Conservation (phyloP, 1,139 yeast species). For the Yamadazyma trypodendri region DNA sequence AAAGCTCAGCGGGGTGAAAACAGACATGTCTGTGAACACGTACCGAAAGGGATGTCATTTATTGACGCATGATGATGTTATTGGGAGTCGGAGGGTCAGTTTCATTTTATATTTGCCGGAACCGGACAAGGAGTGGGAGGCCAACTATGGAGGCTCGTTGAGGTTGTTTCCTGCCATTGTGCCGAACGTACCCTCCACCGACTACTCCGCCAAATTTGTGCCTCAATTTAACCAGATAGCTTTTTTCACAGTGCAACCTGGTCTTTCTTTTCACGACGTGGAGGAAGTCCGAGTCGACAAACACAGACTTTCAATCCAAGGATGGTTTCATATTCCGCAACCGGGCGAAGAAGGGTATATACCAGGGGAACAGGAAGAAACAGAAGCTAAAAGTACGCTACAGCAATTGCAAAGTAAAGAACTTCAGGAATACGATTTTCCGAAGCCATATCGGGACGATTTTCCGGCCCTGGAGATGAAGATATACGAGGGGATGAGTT, state of each 20-base stretch:
- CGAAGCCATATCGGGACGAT: conserved; percentile 49
- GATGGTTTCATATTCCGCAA: conserved; percentile 99
- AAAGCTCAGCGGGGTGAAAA: conserved; percentile 80
- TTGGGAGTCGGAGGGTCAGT: conserved; percentile 91
- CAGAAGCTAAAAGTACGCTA: conserved; percentile 74
- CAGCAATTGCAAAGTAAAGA: conserved; percentile 79
- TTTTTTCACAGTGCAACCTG: conserved; percentile 94
- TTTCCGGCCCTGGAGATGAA: conserved; percentile 29
- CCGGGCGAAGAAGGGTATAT: conserved; percentile 82
- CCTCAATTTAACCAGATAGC: conserved; percentile 97
- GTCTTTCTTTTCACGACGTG: conserved; percentile 94
- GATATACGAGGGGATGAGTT: too few relatives aligned
- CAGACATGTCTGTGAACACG: conserved; percentile 90
- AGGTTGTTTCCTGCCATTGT: conserved; percentile 83
- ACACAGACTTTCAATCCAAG: conserved; percentile 89
- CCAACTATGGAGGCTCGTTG: conserved; percentile 88
- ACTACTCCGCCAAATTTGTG: conserved; percentile 63
- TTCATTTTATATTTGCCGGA: conserved; percentile 91
- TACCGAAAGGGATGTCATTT: conserved; percentile 93
- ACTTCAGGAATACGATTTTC: conserved; percentile 78
- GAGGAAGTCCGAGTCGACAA: conserved; percentile 93
- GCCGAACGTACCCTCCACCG: conserved; percentile 88
- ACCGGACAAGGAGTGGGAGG: conserved; percentile 85
- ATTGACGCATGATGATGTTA: conserved; percentile 94
- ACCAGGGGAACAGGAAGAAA: conserved; percentile 74